Percentiles rank a stretch among this genome's conserved stretches.
Conservation (phyloP, 805 yeast genomes). For the Suhomyces pyralidae region DNA sequence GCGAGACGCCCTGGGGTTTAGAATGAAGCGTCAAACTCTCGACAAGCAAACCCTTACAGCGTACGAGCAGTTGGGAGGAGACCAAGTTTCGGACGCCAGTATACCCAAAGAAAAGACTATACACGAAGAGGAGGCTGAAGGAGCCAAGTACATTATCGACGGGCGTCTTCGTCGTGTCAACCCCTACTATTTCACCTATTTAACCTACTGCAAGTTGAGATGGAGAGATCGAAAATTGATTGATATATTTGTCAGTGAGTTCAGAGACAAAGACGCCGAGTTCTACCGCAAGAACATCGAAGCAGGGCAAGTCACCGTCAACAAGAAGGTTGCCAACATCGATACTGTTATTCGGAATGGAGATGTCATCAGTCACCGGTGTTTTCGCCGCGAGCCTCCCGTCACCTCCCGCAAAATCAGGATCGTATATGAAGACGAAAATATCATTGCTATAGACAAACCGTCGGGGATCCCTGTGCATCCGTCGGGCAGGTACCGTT, state of each 20-base stretch:
- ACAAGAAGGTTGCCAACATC: slow-evolving; percentile 57
- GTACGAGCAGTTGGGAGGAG: slow-evolving; percentile 39
- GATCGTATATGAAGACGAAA: slow-evolving; percentile 71
- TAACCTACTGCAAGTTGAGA: slow-evolving; percentile 85
- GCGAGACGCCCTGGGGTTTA: slow-evolving; percentile 48
- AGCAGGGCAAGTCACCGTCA: slow-evolving; percentile 73
- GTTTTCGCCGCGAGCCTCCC: slow-evolving; percentile 90
- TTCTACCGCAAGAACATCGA: slow-evolving; percentile 54
- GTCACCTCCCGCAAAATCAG: slow-evolving; percentile 59
- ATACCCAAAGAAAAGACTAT: slow-evolving; percentile 33
- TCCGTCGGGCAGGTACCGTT: slow-evolving; percentile 84
- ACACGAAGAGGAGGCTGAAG: slow-evolving; percentile 56
- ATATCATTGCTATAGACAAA: slow-evolving; percentile 80
- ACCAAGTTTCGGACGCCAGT: slow-evolving; percentile 14
- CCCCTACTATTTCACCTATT: slow-evolving; percentile 86
- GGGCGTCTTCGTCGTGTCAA: slow-evolving; percentile 67
- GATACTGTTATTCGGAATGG: slow-evolving; percentile 76
- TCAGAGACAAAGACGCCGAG: slow-evolving; percentile 69
- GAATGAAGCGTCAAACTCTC: slow-evolving; percentile 41
- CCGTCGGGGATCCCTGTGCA: slow-evolving; percentile 96
- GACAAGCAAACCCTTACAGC: slow-evolving; percentile 45
- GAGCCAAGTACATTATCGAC: slow-evolving; percentile 53
- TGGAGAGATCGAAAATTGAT: slow-evolving; percentile 84
- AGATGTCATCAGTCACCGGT: slow-evolving; percentile 71
- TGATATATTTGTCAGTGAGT: slow-evolving; percentile 81